Conservation (phyloP, 345 rosid species). For the Orychophragmus violaceus region DNA sequence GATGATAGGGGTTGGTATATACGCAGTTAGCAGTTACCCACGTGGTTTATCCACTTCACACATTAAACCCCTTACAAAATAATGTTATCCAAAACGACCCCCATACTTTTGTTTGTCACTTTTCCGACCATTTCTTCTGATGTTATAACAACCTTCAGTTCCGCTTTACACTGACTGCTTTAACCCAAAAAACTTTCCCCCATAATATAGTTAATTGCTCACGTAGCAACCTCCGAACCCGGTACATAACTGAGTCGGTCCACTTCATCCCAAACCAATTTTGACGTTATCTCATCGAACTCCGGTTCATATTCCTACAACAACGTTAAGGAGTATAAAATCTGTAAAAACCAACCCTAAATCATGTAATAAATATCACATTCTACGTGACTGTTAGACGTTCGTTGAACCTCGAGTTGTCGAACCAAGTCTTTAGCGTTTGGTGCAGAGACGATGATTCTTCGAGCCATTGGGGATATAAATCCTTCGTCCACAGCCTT, state of each 20-base stretch:
- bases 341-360: conserved; percentile 9
- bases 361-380: not conserved
- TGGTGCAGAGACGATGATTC: conserved; percentile 81
- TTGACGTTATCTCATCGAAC: conserved; percentile 65
- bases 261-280: conserved; percentile 81
- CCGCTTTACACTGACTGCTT: conserved; percentile 2
- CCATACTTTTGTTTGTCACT: not conserved
- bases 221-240: conserved; percentile 56
- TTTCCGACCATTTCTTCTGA: not conserved
- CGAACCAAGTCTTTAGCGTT: conserved; percentile 73
- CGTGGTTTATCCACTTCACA: conserved; percentile 18
- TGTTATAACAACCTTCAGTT: not conserved
- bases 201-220: not conserved
- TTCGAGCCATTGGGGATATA: conserved; percentile 73
- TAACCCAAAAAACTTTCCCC: not conserved
- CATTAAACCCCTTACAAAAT: conserved; percentile 13
- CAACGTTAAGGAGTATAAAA: not conserved
- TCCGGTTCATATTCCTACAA: conserved; percentile 73
- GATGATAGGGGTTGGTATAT: not conserved
- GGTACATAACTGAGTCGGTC: conserved; percentile 54
- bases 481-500: conserved; percentile 98
- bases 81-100: conserved; percentile 11
- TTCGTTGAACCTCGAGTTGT: conserved; percentile 63
- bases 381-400: not conserved
- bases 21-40: conserved; percentile 13